phyloP scores from a whole-genome alignment of 2,329 filamentous ascomycete species.

The Sporothrix curviconia region DNA sequence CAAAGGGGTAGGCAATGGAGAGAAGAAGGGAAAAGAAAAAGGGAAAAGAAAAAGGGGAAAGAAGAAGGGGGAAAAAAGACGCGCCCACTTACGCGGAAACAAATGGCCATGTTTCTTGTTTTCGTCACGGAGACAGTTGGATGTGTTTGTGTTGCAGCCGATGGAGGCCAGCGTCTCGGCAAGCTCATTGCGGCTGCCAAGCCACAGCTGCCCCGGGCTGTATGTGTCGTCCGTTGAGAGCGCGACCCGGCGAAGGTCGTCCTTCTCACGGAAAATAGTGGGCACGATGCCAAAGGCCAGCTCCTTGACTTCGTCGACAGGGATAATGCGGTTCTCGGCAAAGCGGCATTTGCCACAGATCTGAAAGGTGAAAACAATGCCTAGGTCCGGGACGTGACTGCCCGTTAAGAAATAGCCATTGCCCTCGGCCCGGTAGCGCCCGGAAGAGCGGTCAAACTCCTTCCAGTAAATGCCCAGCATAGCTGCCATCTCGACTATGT shows the following conservation, averaged over 20 bases:
- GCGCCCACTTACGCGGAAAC: constrained; percentile 38
- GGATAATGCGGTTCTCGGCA: constrained; percentile 44
- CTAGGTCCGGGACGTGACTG: constrained; percentile 40
- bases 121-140: constrained; percentile 37
- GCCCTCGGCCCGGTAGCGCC: constrained; percentile 49
- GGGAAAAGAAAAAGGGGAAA: neutral
- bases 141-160: constrained; percentile 47
- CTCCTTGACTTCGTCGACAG: constrained; percentile 46
- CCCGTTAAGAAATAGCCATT: constrained; percentile 48
- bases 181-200: constrained; percentile 45
- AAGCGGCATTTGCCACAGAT: constrained; percentile 44
- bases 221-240: constrained; percentile 35
- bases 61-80: neutral
- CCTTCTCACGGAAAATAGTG: constrained; percentile 42
- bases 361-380: constrained; percentile 49
- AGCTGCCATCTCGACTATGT: constrained; percentile 48
- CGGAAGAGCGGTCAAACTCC: constrained; percentile 45
- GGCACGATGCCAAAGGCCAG: constrained; percentile 50
- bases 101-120: constrained; percentile 39
- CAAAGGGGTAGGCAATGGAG: neutral
- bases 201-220: constrained; percentile 38
- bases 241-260: constrained; percentile 34
- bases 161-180: constrained; percentile 46
- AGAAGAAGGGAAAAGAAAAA: too few relatives aligned
- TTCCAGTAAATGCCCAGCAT: constrained; percentile 53